These are phyloP conservation scores for Brassica cretica DNA, from an alignment of 345 rosid species.

Conservation along the genomic window DNA sequence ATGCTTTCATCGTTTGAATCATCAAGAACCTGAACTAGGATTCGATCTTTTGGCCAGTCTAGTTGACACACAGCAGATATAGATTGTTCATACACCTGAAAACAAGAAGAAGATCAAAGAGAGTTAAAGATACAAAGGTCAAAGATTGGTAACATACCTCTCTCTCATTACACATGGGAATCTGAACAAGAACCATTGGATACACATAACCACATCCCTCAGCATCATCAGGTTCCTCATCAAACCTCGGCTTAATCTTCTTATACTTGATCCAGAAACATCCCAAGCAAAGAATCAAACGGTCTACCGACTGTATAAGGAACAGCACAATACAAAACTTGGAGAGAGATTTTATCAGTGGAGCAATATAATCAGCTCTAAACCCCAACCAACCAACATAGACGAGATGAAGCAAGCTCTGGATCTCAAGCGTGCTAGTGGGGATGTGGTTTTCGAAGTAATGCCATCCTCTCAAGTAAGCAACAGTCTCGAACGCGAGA, in stretches of 20 bases:
- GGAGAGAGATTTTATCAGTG: slow-evolving; percentile 59
- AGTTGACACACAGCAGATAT: slow-evolving; percentile 82
- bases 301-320: slow-evolving; percentile 75
- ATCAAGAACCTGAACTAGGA: slow-evolving; percentile 77
- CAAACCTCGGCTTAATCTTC: slow-evolving; percentile 64
- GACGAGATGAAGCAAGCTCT: slow-evolving; percentile 60
- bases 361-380: slow-evolving; percentile 73
- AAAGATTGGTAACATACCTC: slow-evolving; percentile 41
- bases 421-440: slow-evolving; percentile 51
- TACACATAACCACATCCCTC: slow-evolving; percentile 54
- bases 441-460: slow-evolving; percentile 70
- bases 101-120: slow-evolving; percentile 23
- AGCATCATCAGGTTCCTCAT: slow-evolving; percentile 57
- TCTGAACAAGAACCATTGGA: slow-evolving; percentile 90
- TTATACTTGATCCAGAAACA: slow-evolving; percentile 81
- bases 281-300: slow-evolving; percentile 69
- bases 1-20: slow-evolving; percentile 74
- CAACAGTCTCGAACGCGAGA: slow-evolving; percentile 68
- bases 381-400: slow-evolving; percentile 64
- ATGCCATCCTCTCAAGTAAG: slow-evolving; percentile 79
- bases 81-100: slow-evolving; percentile 78
- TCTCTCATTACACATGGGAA: slow-evolving; percentile 83
- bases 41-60: slow-evolving; percentile 76
- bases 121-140: not conserved
- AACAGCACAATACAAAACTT: slow-evolving; percentile 67